Evolutionary conservation across 768 basidiomycete species (phyloP), one percentile per base, ranked within the genome.

Genomic region (Mrakia blollopis): DNA sequence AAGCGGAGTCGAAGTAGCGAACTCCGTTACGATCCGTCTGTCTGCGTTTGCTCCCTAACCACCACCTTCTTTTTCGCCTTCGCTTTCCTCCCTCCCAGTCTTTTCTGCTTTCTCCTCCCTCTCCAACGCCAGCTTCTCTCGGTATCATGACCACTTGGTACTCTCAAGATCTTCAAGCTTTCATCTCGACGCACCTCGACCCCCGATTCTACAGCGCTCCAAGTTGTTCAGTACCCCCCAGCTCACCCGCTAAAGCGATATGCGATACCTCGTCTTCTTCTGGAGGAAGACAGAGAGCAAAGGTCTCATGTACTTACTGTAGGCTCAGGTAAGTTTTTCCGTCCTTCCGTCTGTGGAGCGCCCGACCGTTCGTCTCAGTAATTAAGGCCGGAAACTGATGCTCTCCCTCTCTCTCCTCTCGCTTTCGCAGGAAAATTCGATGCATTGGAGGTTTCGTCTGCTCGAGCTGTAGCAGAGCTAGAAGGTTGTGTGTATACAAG

Each of bases 401-500:
- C n/a, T n/a, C n/a, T n/a, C n/a, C n/a, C 63, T 30, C 32, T 28
- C 14, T 28, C 32, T 28, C 30, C 32, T 39, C 23, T 37, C 35
- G 32, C 44, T 14, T 18, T 37, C 18, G 2, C 32, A 67, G 63
- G 63, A 67, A 67, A 23, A 67, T 67, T 37, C 32, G 80, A 68
- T 83, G 82, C 76, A 80, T 80, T 61, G 82, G 82, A 32, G 79
- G 79, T 8, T 54, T 78, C n/a, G 81, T 81, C 39, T 83, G 82
- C 61, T 60, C 80, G 18, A 83, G 82, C 79, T 83, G 82, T 76
- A 76, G 78, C 18, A 80, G 82, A 14, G 78, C 81, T 5, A 75
- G 80, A 60, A 77, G 80, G 21, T 74, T 69, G 6, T 83, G 82
- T 77, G 81, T 80, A 9, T 83, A 81, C 67, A 77, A 80, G 4